Base-by-base conservation (phyloP, 2,329 filamentous ascomycete genomes). In the Hypoxylon sp. region DNA sequence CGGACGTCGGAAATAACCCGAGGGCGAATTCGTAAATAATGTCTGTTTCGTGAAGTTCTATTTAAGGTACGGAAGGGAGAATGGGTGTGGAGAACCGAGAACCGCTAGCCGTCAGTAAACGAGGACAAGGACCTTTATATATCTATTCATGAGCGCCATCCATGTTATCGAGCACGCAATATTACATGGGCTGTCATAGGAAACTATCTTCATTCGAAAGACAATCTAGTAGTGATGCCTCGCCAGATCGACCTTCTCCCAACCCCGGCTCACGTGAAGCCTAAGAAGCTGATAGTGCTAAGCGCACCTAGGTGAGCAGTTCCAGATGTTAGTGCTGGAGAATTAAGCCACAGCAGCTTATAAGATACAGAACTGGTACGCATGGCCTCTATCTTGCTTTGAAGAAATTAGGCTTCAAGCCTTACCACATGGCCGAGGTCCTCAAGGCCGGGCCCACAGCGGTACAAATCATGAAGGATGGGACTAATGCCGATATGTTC, bases 401-500 rank as follows among this genome's bases (percentile, higher is more conserved):
- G 52, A 72, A 79, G 33, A 66, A 75, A 4, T 73, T 82, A 9
- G 80, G 80, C 2, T 81, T 78, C 63, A 78, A 70, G 62, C 75
- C 81, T 0, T 81, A 80, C 50, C 80, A 82, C 55, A 78, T 80
- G 73, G 72, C 65, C 4, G 79, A 81, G 59, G 71, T 77, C 9
- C 48, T 78, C 9, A 63, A 55, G 6, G 33, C 67, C 5, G 77
- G 74, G 35, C 35, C 67, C 2, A 39, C 55, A 13, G 70, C 78
- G 17, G 56, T 78, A 22, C 67, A 72, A 13, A 72, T 79, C 26
- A 59, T 79, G 48, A 64, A 69, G 2, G 78, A 81, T 35, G 79
- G 76, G 4, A 56, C 79, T 3, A 65, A 65, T 0, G 77, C 77
- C 11, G 76, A 80, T 26, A 70, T 76, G 22, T 64, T 70, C 50